Evolutionary conservation across 2,329 filamentous ascomycete species (phyloP), one percentile per base, ranked within the genome.

Genomic region (Exophiala spinifera): DNA sequence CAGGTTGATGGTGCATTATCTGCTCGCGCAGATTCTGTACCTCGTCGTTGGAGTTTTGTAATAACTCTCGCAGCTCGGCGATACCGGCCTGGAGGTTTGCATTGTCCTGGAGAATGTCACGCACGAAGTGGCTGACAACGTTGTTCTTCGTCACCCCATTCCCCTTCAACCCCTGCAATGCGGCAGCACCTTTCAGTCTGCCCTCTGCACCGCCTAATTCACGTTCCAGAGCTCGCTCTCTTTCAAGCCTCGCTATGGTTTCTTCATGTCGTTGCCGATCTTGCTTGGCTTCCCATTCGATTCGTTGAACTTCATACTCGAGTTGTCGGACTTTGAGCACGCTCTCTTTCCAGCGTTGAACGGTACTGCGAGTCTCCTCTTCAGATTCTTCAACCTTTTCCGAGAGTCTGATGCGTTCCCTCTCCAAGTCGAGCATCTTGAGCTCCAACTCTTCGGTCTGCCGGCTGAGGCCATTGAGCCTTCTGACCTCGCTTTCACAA

Each of bases 41-140:
- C 72, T 99, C 92, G 64, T 96, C 89, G 66, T 97, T 95, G 2
- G 92, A 96, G 67, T 83, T 91, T 65, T 90, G 81, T 19, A 99
- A 79, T 84, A 99, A 86, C 68, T 96, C 91, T 15, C 91, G 82
- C 45, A 99, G 75, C 73, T 99, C 94, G 49, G 91, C 83, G 56
- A 97, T 95, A 14, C 91, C 91, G 59, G 94, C 80, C 69, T 99
- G 94, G 42, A 99, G 76, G 63, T 90, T 96, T 8, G 91, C 90
- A 67, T 99, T 99, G 70, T 99, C 94, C 65, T 95, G 87, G 15
- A 99, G 77, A 52, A 99, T 88, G 69, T 97, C 94, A 63, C 91
- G 90, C 52, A 99, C 94, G 64, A 99, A 97, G 67, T 95, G 89
- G 17, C 89, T 91, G n/a, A 97, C 89, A 34, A 95, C 89, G 54